Evolutionary conservation across 352 stramenopile species (phyloP), one percentile per base, ranked within the genome.

Genomic region (Phytophthora sp.): DNA sequence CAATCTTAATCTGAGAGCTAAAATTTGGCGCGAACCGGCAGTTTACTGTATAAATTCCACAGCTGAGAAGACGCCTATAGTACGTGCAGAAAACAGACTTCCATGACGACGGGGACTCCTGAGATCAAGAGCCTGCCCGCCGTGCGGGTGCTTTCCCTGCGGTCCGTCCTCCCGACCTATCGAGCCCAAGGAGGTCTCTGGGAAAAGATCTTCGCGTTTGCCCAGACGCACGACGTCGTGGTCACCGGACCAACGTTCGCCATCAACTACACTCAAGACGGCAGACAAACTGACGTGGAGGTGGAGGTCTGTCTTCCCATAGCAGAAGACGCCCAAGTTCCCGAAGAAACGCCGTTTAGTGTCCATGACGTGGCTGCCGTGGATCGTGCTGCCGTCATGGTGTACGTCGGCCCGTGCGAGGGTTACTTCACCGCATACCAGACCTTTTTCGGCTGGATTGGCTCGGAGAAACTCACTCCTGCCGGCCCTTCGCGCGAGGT

Each of bases 261-360:
- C 7, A 58, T 83, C 65, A 82, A 79, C 57, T 78, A 80, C 54
- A 69, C 83, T 15, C 21, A 44, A 13, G 66, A 61, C 4, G 76
- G 64, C 57, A 74, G 77, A 54, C 54, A 67, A 23, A 71, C n/a
- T 2, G 74, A 86, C 66, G 77, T 89, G 11, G 76, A 89, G 53
- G 63, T 76, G 29, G 77, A 89, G 26, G 78, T 84, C 0, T 89
- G 80, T 56, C 33, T 83, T 9, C 80, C 73, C 26, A 76, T 87
- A 26, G 30, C 49, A 4, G 21, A 57, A 0, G 57, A 77, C 31
- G 54, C 68, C 2, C 21, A 35, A 16, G 51, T 82, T 7, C 56
- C 60, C 3, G 20, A 52, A 20, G 46, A 63, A 57, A 41, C 56
- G 8, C 49, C 53, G 23, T 61, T 86, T 59, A 59, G 38, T 13